These are phyloP conservation scores for Kodamaea arcana DNA, from an alignment of 1,139 yeast genomes.

Conservation along the genomic window DNA sequence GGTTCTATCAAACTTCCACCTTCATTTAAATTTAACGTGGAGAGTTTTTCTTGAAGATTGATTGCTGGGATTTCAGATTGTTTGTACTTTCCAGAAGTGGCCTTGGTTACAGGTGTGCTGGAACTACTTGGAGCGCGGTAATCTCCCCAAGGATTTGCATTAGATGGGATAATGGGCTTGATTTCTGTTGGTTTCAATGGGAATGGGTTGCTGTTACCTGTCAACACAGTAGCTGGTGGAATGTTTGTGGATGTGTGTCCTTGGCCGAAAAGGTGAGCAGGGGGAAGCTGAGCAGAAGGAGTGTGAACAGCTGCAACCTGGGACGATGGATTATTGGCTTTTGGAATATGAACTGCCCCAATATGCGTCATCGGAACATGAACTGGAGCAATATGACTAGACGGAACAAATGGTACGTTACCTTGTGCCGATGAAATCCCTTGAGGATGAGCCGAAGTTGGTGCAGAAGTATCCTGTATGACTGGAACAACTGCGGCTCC, in stretches of 20 bases:
- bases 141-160: slow-evolving; percentile 22
- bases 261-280: background rate
- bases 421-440: background rate
- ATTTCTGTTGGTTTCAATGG: slow-evolving; percentile 7
- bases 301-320: background rate
- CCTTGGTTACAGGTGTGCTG: slow-evolving; percentile 7
- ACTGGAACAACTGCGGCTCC: background rate
- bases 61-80: slow-evolving; percentile 1
- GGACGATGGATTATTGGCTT: background rate
- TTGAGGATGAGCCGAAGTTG: background rate
- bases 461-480: background rate
- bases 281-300: background rate
- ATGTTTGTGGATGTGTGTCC: background rate
- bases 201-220: slow-evolving; percentile 9
- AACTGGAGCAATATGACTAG: background rate
- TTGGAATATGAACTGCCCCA: background rate
- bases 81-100: slow-evolving; percentile 3
- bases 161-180: slow-evolving; percentile 5
- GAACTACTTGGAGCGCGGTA: slow-evolving; percentile 8
- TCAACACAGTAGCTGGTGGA: background rate
- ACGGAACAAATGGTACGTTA: background rate
- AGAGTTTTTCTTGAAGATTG: slow-evolving; percentile 5
- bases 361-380: no score
- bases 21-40: slow-evolving; percentile 7
- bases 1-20: slow-evolving; percentile 6